Base-by-base conservation (phyloP, 331 rosid genomes). In the Spiraea crenata region DNA sequence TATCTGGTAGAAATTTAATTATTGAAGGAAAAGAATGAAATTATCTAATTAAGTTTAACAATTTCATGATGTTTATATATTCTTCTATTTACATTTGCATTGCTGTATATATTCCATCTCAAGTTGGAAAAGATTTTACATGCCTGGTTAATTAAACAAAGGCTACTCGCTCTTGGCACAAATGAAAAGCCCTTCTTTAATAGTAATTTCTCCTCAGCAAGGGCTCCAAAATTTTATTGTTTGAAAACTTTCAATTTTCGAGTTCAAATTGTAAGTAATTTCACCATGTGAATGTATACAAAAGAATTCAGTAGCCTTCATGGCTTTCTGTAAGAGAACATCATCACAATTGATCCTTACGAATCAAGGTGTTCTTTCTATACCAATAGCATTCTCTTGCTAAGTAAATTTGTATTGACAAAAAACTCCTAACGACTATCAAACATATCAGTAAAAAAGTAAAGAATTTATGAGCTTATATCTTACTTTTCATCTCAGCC, bases 221-320 rank as follows among this genome's bases (percentile, higher is more conserved):
- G 47, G 31, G 12, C 20, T 47, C 70, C 70, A 34, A 47, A 46
- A 65, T 65, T 57, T 65, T 42, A 35, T 6, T 51, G 61, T 51
- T 25, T 9, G 8, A 42, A 42, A 40, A 49, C 17, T 63, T 40
- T 46, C 42, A 63, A 25, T 52, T 38, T 37, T 46, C 60, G 66
- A 57, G 66, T 56, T 38, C 38, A 9, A 40, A 3, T 13, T 5
- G 63, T 25, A 49, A 39, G 20, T 47, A 63, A n/a, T 63, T 44
- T 37, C 15, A 63, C 17, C 51, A 19, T 9, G 54, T 17, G 54
- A 65, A 46, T 47, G 70, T 25, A 71, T 74, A 72, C 80, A 80
- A 82, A 76, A 67, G 83, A 79, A 78, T 56, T 74, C 19, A n/a
- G 13, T 69, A 65, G 19, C 72, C 72, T 70, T 64, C 58, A 65